Percentiles rank a stretch among this genome's conserved stretches.
phyloP scores from a whole-genome alignment of 495 filamentous ascomycete genomes.

The Chaetomium tenue region DNA sequence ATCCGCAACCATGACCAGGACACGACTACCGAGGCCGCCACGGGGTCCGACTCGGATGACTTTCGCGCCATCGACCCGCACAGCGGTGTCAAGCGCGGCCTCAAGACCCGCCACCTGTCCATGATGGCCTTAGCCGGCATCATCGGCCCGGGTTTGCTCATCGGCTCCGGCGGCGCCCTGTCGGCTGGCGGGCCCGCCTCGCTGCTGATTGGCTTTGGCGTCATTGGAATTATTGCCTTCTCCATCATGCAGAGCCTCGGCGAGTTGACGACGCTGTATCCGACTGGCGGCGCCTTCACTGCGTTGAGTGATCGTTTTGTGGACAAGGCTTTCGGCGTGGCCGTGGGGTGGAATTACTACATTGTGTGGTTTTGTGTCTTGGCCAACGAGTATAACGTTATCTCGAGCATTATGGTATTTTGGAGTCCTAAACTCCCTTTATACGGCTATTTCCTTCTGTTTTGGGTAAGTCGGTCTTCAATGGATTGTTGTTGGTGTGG shows the following conservation, averaged over 20 bases:
- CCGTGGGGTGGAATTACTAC: slow-evolving; percentile 81
- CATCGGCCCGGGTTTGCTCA: slow-evolving; percentile 54
- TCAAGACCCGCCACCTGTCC: slow-evolving; percentile 67
- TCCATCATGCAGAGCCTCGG: slow-evolving; percentile 44
- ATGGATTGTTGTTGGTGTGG: too few relatives aligned
- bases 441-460: slow-evolving; percentile 62
- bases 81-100: slow-evolving; percentile 51
- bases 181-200: slow-evolving; percentile 61
- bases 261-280: slow-evolving; percentile 47
- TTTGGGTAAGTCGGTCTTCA: slow-evolving; percentile 51
- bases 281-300: slow-evolving; percentile 59
- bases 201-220: slow-evolving; percentile 61
- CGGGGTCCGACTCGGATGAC: slow-evolving; percentile 36
- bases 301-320: slow-evolving; percentile 69
- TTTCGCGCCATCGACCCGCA: slow-evolving; percentile 47
- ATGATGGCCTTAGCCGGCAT: slow-evolving; percentile 68
- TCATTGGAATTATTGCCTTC: slow-evolving; percentile 66
- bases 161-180: slow-evolving; percentile 62
- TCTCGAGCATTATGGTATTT: slow-evolving; percentile 58
- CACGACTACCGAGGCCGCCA: slow-evolving; percentile 8
- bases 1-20: slow-evolving; percentile 12
- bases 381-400: slow-evolving; percentile 58
- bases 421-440: slow-evolving; percentile 55
- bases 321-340: slow-evolving; percentile 75
- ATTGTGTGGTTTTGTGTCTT: slow-evolving; percentile 63